These are phyloP conservation scores for Gynochthodes officinalis DNA, from an alignment of 257 asterid genomes.

Conservation along the genomic window DNA sequence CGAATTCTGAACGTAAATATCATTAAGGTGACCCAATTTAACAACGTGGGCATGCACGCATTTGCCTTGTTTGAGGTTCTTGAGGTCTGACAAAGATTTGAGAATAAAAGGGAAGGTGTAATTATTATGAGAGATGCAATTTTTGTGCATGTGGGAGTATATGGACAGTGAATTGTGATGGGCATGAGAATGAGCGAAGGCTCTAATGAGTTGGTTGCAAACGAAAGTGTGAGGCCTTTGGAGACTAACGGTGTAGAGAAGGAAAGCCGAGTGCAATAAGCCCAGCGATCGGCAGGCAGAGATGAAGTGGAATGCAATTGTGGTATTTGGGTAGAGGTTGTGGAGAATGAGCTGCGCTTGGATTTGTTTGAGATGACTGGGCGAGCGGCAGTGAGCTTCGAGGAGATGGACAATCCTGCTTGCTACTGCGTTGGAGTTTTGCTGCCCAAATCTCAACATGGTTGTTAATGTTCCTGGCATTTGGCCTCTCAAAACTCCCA, in stretches of 20 bases:
- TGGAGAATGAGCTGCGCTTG: slow-evolving; percentile 51
- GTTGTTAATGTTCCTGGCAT: background rate
- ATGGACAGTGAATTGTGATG: slow-evolving; percentile 31
- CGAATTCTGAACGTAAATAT: slow-evolving; percentile 65
- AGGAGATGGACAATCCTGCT: slow-evolving; percentile 29
- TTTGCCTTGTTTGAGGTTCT: slow-evolving; percentile 34
- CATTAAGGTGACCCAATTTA: slow-evolving; percentile 39
- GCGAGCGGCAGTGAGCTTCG: slow-evolving; percentile 22
- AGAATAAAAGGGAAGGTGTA: slow-evolving; percentile 62
- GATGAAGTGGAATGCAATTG: slow-evolving; percentile 49
- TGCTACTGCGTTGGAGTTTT: slow-evolving; percentile 9
- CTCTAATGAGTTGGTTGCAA: slow-evolving; percentile 60
- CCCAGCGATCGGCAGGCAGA: slow-evolving; percentile 40
- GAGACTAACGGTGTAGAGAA: slow-evolving; percentile 44
- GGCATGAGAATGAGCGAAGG: slow-evolving; percentile 47
- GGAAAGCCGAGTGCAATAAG: slow-evolving; percentile 51
- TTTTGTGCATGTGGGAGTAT: slow-evolving; percentile 50
- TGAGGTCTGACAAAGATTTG: slow-evolving; percentile 56
- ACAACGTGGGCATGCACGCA: slow-evolving; percentile 46
- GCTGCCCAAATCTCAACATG: slow-evolving; percentile 3
- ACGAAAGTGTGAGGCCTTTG: slow-evolving; percentile 49
- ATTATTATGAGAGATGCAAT: slow-evolving; percentile 32
- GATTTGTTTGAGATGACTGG: slow-evolving; percentile 48
- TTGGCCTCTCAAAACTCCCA: no score
- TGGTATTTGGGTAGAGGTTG: slow-evolving; percentile 46